phyloP scores from a whole-genome alignment of 1,139 yeast genomes.

The Yamadazyma aaseri region DNA sequence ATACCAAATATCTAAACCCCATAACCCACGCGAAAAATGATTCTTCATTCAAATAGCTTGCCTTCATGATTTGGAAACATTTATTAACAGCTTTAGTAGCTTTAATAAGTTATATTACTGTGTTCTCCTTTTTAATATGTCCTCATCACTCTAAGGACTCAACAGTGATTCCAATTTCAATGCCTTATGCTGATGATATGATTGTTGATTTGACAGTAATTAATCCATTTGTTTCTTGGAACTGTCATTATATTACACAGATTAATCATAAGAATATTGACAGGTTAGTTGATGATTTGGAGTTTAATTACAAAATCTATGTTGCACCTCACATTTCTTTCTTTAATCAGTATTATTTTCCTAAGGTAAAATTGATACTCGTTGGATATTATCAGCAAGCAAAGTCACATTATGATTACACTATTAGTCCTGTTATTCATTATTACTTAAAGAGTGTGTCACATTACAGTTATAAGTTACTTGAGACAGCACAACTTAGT shows the following conservation, averaged over 20 bases:
- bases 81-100: neutral
- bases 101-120: constrained; percentile 3
- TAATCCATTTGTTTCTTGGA: constrained; percentile 8
- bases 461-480: neutral
- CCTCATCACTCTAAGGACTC: constrained; percentile 5
- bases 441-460: neutral
- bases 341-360: constrained; percentile 13
- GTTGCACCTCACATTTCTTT: constrained; percentile 11
- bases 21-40: constrained; percentile 1
- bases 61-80: constrained; percentile 1
- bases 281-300: constrained; percentile 9
- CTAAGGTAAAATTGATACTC: constrained; percentile 9
- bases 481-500: neutral
- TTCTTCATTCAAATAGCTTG: neutral
- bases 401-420: neutral
- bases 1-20: neutral
- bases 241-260: constrained; percentile 12
- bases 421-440: neutral
- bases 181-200: neutral
- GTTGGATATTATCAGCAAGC: constrained; percentile 3
- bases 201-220: constrained; percentile 5
- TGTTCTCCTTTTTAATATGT: constrained; percentile 8
- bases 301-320: constrained; percentile 16
- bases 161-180: constrained; percentile 1
- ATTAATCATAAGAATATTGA: constrained; percentile 14